Evolutionary conservation across 345 rosid species (phyloP).

Genomic region (Limnanthes douglasii): DNA sequence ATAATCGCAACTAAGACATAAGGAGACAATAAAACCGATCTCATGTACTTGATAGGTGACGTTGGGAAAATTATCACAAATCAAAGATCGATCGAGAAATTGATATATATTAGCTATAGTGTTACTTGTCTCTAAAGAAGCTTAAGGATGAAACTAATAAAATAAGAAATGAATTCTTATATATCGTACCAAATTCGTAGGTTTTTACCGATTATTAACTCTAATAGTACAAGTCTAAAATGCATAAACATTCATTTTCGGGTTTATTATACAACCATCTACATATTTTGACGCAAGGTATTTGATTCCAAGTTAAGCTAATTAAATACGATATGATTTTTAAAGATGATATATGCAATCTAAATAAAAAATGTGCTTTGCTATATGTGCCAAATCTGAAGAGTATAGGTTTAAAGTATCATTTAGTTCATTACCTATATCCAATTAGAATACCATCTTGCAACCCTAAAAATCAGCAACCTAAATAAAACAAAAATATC

Average conservation of each 20-base stretch:
- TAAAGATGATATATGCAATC: not conserved
- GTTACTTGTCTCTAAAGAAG: constrained; percentile 19
- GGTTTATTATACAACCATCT: constrained; percentile 29
- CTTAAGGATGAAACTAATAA: constrained; percentile 29
- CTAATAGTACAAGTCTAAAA: constrained; percentile 52
- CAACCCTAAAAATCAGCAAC: constrained; percentile 71
- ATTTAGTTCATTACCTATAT: constrained; percentile 23
- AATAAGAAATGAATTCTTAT: constrained; percentile 20
- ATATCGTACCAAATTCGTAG: constrained; percentile 21
- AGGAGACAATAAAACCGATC: constrained; percentile 24
- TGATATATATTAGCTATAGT: constrained; percentile 11
- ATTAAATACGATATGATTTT: too few relatives aligned
- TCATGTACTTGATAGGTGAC: constrained; percentile 26
- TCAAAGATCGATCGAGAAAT: constrained; percentile 29
- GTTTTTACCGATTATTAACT: constrained; percentile 45
- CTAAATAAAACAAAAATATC: constrained; percentile 9
- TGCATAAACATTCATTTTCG: constrained; percentile 46
- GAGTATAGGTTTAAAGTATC: constrained; percentile 15
- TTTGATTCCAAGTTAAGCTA: constrained; percentile 14
- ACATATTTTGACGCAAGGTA: constrained; percentile 51
- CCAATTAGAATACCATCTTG: constrained; percentile 46
- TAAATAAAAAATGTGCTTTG: not conserved
- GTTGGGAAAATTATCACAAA: constrained; percentile 10
- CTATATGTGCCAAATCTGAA: not conserved
- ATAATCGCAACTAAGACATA: constrained; percentile 34